A percentile compares a stretch with the other conserved stretches of the same genome.
These are phyloP conservation scores for Fusarium floridanum DNA, from an alignment of 2,329 filamentous ascomycete species.

Conservation along the genomic window DNA sequence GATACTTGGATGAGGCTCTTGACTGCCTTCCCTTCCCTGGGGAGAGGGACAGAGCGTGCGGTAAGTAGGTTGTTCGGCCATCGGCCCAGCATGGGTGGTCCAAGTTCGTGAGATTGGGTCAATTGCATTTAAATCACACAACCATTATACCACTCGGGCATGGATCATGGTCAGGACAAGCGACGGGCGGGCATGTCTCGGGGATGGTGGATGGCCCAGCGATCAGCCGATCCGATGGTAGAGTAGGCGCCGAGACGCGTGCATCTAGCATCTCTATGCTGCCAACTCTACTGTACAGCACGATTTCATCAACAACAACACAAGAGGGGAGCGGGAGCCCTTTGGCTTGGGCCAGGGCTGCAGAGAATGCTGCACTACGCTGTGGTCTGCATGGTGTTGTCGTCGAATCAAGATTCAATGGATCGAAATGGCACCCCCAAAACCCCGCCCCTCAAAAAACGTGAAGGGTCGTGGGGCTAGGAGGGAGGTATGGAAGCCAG, in stretches of 20 bases:
- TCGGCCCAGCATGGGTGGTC: neutral
- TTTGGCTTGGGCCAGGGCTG: slow-evolving; percentile 24
- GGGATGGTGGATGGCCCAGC: slow-evolving; percentile 30
- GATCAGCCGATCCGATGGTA: slow-evolving; percentile 34
- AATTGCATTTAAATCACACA: slow-evolving; percentile 7
- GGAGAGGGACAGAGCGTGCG: neutral
- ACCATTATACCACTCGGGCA: neutral
- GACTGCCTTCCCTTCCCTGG: neutral
- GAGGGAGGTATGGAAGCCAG: neutral
- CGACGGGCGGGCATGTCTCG: slow-evolving; percentile 38
- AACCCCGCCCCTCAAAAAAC: slow-evolving; percentile 37
- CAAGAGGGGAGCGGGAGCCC: slow-evolving; percentile 7
- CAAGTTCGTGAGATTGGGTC: slow-evolving; percentile 3
- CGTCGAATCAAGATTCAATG: slow-evolving; percentile 47
- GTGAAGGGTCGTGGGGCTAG: slow-evolving; percentile 41
- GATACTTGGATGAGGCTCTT: slow-evolving; percentile 27
- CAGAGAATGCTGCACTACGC: slow-evolving; percentile 33
- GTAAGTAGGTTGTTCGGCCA: neutral
- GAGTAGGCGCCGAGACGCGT: slow-evolving; percentile 22
- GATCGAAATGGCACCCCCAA: slow-evolving; percentile 40
- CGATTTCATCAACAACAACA: slow-evolving; percentile 8
- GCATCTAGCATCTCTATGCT: slow-evolving; percentile 8
- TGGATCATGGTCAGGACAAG: slow-evolving; percentile 23
- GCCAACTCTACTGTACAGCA: neutral
- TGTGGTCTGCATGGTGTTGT: slow-evolving; percentile 33